A percentile compares a stretch with the other conserved stretches of the same genome.
phyloP scores from a whole-genome alignment of 768 basidiomycete genomes.

The Calocybe gangraenosa region DNA sequence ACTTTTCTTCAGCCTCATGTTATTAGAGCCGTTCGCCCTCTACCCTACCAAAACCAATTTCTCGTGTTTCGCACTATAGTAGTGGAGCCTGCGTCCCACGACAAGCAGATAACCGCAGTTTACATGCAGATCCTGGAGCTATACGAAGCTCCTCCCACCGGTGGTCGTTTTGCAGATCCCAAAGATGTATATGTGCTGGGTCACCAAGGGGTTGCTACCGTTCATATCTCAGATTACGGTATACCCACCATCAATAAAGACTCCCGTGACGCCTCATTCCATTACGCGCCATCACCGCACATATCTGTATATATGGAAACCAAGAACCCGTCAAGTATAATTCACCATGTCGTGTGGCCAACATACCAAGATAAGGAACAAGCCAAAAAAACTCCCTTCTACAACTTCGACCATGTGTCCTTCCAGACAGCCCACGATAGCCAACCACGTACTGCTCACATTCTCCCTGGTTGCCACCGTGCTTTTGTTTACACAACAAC shows the following conservation, averaged over 20 bases:
- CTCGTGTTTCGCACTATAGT: conserved; percentile 44
- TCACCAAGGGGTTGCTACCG: conserved; percentile 18
- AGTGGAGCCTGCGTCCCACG: conserved; percentile 1
- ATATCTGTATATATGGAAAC: conserved; percentile 35
- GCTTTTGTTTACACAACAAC: conserved; percentile 37
- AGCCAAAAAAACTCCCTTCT: conserved; percentile 15
- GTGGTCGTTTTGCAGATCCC: not conserved
- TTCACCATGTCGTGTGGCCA: conserved; percentile 32
- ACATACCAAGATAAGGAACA: conserved; percentile 8
- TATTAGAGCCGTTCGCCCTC: conserved; percentile 47
- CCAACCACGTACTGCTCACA: conserved; percentile 23
- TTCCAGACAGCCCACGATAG: conserved; percentile 23
- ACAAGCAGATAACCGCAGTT: conserved; percentile 8
- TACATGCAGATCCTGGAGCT: conserved; percentile 25
- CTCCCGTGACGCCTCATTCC: conserved; percentile 21
- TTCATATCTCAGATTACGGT: conserved; percentile 39
- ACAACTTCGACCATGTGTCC: conserved; percentile 22
- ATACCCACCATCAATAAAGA: conserved; percentile 22
- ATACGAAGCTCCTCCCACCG: conserved; percentile 3
- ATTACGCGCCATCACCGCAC: conserved; percentile 28
- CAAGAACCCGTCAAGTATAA: conserved; percentile 23
- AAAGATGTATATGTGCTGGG: conserved; percentile 21
- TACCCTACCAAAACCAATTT: conserved; percentile 48
- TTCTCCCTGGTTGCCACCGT: conserved; percentile 41
- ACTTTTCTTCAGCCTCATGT: conserved; percentile 33